A percentile compares a stretch with the other conserved stretches of the same genome.
phyloP scores from a whole-genome alignment of 306 rosid species.

The Mucuna pruriens region DNA sequence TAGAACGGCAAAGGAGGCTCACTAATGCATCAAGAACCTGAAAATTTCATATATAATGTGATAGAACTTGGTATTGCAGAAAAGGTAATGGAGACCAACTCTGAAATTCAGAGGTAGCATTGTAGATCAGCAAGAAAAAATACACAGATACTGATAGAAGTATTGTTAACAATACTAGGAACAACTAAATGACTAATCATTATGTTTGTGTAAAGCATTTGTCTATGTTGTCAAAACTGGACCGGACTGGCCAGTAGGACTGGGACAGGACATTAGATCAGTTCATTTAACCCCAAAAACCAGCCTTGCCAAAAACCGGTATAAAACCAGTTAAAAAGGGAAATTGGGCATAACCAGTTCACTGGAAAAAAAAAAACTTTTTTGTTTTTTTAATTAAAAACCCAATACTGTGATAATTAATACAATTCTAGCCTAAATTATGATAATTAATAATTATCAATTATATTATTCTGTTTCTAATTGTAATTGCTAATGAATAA shows the following conservation, averaged over 20 bases:
- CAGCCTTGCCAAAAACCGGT: neutral
- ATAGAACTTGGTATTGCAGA: neutral
- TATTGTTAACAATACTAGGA: neutral
- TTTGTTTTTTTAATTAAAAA: neutral
- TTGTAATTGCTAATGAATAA: neutral
- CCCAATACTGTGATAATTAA: neutral
- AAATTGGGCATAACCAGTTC: neutral
- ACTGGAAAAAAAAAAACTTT: neutral
- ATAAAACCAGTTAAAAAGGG: neutral
- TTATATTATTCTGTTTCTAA: neutral
- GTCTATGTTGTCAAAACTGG: neutral
- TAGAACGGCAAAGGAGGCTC: slow-evolving; percentile 83
- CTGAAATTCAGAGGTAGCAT: neutral
- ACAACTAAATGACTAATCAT: neutral
- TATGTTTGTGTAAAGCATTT: neutral
- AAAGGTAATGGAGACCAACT: neutral
- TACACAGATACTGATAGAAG: neutral
- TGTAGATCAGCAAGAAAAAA: neutral
- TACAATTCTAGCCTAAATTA: too few relatives aligned
- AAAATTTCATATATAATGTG: slow-evolving; percentile 11
- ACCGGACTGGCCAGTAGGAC: neutral
- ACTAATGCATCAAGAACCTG: slow-evolving; percentile 93
- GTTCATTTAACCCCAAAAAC: neutral
- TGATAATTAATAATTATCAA: neutral
- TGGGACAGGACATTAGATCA: neutral